Percentiles rank a stretch among this genome's conserved stretches.
phyloP scores from a whole-genome alignment of 176 grass and related monocot genomes.

The Oryza officinalis region DNA sequence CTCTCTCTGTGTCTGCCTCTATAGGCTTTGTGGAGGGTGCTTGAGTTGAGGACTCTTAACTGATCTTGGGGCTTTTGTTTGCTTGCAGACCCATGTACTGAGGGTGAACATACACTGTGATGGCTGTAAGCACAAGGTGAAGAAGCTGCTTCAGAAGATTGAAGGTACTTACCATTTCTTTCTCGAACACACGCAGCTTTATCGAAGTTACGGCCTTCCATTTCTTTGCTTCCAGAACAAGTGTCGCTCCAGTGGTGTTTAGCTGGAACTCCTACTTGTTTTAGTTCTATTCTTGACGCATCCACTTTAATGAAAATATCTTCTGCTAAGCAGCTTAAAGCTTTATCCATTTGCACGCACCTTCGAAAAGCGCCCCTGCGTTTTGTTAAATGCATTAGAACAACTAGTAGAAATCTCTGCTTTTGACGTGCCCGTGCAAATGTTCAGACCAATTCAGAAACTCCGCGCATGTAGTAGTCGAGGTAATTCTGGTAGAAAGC shows the following conservation, averaged over 20 bases:
- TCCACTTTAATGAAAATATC: conserved; percentile 31
- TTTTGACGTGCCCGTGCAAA: conserved; percentile 21
- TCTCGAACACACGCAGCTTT: background rate
- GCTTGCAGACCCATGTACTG: conserved; percentile 80
- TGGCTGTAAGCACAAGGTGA: conserved; percentile 93
- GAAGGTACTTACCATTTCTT: conserved; percentile 59
- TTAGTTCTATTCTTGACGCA: background rate
- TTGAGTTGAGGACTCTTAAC: conserved; percentile 30
- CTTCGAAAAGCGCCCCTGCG: conserved; percentile 1
- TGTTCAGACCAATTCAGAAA: background rate
- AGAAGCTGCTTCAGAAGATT: conserved; percentile 93
- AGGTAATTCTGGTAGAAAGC: conserved; percentile 26
- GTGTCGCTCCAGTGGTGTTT: conserved; percentile 19
- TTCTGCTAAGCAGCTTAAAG: conserved; percentile 5
- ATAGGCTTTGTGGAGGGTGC: background rate
- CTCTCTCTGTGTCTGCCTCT: background rate
- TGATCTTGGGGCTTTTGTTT: conserved; percentile 29
- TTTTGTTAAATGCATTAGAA: conserved; percentile 26
- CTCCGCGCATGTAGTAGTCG: background rate
- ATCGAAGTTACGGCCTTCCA: background rate
- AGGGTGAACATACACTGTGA: conserved; percentile 99
- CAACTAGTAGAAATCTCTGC: conserved; percentile 22
- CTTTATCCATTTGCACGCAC: conserved; percentile 40
- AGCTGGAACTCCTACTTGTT: background rate
- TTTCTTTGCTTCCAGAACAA: conserved; percentile 14